Conservation (phyloP, 2,329 filamentous ascomycete genomes). For the Arthroderma uncinatum region DNA sequence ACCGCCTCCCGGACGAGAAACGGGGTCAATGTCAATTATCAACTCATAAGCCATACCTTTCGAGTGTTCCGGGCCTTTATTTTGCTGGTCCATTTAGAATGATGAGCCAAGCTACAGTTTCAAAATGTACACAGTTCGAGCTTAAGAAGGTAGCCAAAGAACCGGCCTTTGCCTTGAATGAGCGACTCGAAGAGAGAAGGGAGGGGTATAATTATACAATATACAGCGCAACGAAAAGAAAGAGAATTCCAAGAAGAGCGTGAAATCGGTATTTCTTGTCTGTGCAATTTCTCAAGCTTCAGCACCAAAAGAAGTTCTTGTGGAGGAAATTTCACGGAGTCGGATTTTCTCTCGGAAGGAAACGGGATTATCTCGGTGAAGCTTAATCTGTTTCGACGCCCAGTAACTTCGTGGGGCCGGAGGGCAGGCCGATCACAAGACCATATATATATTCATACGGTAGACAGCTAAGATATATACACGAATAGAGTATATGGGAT, state of each 20-base stretch:
- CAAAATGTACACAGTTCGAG: conserved; percentile 5
- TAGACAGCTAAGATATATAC: too few species aligned
- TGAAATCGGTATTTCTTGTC: conserved; percentile 7
- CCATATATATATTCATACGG: neutral
- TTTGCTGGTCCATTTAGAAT: conserved; percentile 30
- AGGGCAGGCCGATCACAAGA: conserved; percentile 1
- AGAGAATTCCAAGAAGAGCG: conserved; percentile 9
- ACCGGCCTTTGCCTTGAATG: conserved; percentile 6
- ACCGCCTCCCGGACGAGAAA: neutral
- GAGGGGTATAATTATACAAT: conserved; percentile 9
- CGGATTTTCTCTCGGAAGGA: conserved; percentile 30
- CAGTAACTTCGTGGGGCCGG: neutral
- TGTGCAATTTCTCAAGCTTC: conserved; percentile 3
- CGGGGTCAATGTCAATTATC: conserved; percentile 2
- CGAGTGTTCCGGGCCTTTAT: conserved; percentile 31
- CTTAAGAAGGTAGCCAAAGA: conserved; percentile 7
- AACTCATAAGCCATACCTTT: conserved; percentile 24
- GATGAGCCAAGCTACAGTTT: neutral
- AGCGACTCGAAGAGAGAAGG: conserved; percentile 5
- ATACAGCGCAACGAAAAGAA: conserved; percentile 11
- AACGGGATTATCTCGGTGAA: conserved; percentile 17
- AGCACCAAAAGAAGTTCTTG: neutral
- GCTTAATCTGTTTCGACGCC: neutral
- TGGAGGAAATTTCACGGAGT: conserved; percentile 29
- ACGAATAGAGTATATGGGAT: neutral